Base-by-base conservation (phyloP, 495 filamentous ascomycete species). In the Pseudevernia furfuracea region DNA sequence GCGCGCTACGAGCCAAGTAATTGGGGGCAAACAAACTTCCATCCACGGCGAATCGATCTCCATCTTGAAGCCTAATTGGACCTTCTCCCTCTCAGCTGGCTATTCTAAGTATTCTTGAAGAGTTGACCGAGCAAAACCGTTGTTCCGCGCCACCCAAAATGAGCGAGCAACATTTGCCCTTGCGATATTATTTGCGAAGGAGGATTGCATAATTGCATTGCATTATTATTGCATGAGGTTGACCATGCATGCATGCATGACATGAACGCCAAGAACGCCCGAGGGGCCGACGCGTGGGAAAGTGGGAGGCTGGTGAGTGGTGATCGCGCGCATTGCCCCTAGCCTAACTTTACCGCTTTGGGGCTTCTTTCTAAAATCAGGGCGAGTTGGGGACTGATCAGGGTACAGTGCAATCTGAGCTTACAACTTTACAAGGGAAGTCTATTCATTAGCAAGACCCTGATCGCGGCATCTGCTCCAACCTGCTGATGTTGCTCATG, bases 11-110 rank as follows among this genome's bases (percentile, higher is more conserved):
- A 56, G 43, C 19, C 17, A 57, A 46, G 25, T 15, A 36, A 34
- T 63, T 62, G 60, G 60, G 60, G 46, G 15, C 48, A 56, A 38
- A 30, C 5, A 34, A 37, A 19, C 23, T 17, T 41, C 8, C 60
- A 49, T 62, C 56, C 49, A 39, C n/a, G 25, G 52, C 61, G 37
- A 63, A 57, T 41, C 49, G 15, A 44, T 52, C 9, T 30, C 28
- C 11, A 32, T 32, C 8, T 56, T 19, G 41, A 63, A 43, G n/a
- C 49, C 17, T 63, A 63, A 63, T 63, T 63, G 38, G 61, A 53
- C 61, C 12, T 34, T 21, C 28, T 10, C 14, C 49, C 17, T 63
- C 37, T 43, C 55, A 36, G n/a, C n/a, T n/a, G n/a, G n/a, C n/a
- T n/a, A n/a, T n/a, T n/a, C n/a, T n/a, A n/a, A n/a, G n/a, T n/a